phyloP scores from a whole-genome alignment of 257 asterid species.

The Salvia rosmarinus region DNA sequence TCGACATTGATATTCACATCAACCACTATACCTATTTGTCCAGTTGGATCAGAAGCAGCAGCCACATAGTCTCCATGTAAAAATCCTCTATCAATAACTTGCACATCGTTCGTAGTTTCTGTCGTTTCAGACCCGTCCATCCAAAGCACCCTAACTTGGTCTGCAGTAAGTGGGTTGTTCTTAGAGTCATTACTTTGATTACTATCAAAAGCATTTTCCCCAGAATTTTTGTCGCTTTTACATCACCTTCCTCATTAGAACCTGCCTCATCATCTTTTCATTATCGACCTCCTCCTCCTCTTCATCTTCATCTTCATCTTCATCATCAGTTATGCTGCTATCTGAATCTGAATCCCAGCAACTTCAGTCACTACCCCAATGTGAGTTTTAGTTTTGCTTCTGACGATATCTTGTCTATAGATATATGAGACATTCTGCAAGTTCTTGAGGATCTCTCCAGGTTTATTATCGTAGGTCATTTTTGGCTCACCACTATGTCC shows the following conservation, averaged over 20 bases:
- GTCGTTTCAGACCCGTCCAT: conserved; percentile 78
- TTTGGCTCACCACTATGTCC: conserved; percentile 41
- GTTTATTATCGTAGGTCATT: conserved; percentile 43
- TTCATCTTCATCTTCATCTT: conserved; percentile 74
- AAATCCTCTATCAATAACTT: conserved; percentile 85
- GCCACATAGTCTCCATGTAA: conserved; percentile 96
- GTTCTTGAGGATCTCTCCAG: conserved; percentile 63
- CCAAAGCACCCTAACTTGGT: conserved; percentile 92
- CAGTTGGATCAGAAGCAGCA: conserved; percentile 86
- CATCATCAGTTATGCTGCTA: conserved; percentile 73
- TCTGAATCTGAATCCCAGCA: conserved; percentile 97
- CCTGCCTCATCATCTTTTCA: conserved; percentile 42
- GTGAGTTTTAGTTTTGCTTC: conserved; percentile 51
- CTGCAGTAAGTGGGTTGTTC: conserved; percentile 58
- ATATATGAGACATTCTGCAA: conserved; percentile 61
- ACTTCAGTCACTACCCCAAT: conserved; percentile 90
- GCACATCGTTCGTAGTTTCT: conserved; percentile 56
- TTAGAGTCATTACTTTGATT: conserved; percentile 51
- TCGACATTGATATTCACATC: conserved; percentile 71
- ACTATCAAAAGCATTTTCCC: conserved; percentile 44
- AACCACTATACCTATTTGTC: conserved; percentile 94
- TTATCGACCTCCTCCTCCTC: conserved; percentile 53
- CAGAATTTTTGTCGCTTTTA: conserved; percentile 39
- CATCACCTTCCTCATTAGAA: conserved; percentile 48
- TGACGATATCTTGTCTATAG: conserved; percentile 91